Evolutionary conservation across 495 filamentous ascomycete genomes (phyloP).

Genomic region (Aspergillus cavernicola): DNA sequence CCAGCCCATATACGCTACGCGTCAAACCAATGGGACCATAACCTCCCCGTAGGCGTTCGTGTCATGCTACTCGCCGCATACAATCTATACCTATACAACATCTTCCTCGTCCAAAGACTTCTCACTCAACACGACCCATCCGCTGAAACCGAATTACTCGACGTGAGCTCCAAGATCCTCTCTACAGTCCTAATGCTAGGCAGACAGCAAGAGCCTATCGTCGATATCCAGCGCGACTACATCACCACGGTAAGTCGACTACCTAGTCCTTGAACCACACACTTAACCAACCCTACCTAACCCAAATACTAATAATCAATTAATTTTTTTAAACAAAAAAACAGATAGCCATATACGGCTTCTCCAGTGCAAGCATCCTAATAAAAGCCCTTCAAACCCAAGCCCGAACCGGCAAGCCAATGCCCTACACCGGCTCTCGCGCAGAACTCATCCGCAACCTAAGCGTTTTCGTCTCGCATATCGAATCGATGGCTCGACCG

Average conservation of each 20-base stretch:
- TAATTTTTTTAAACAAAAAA: too few species aligned
- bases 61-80: conserved; percentile 35
- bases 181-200: conserved; percentile 37
- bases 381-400: conserved; percentile 43
- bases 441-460: conserved; percentile 57
- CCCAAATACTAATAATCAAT: too few species aligned
- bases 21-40: conserved; percentile 22
- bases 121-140: conserved; percentile 35
- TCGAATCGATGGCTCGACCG: conserved; percentile 24
- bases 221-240: conserved; percentile 27
- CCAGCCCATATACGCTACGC: conserved; percentile 37
- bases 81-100: conserved; percentile 40
- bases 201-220: conserved; percentile 36
- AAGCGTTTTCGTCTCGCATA: conserved; percentile 48
- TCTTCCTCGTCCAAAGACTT: conserved; percentile 44
- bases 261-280: too few species aligned
- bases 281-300: too few species aligned
- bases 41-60: conserved; percentile 18
- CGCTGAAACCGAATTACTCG: conserved; percentile 31
- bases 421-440: conserved; percentile 40
- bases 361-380: conserved; percentile 42
- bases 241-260: conserved; percentile 18
- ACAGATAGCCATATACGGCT: conserved; percentile 40
- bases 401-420: conserved; percentile 35
- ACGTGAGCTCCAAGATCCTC: conserved; percentile 34